Conservation (phyloP, 257 asterid species). For the Ilex aquifolium region DNA sequence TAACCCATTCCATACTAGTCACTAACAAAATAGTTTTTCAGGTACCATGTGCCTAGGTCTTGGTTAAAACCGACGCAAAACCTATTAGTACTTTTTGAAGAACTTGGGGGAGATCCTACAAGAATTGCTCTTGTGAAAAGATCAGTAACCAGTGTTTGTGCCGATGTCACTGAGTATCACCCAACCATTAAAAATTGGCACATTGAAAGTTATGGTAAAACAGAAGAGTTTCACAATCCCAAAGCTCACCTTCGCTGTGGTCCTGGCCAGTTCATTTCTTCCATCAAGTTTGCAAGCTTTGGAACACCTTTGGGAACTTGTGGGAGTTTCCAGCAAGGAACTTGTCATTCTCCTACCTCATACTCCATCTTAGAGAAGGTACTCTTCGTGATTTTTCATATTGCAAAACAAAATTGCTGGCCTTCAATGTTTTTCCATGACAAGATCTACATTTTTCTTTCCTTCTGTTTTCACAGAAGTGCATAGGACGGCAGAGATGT, state of each 20-base stretch:
- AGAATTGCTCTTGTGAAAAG: slow-evolving; percentile 68
- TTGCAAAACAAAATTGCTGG: not conserved
- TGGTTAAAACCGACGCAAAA: slow-evolving; percentile 81
- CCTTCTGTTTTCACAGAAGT: slow-evolving; percentile 47
- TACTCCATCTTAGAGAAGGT: slow-evolving; percentile 61
- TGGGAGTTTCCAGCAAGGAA: slow-evolving; percentile 81
- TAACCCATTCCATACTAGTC: not conserved
- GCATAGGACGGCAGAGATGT: slow-evolving; percentile 68
- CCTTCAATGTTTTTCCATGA: no score
- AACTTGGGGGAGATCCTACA: slow-evolving; percentile 86
- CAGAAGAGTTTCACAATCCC: slow-evolving; percentile 55
- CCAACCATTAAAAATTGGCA: slow-evolving; percentile 82
- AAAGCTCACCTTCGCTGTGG: slow-evolving; percentile 71
- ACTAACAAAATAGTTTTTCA: slow-evolving; percentile 26
- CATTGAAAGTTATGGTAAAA: slow-evolving; percentile 60
- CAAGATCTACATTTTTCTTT: not conserved
- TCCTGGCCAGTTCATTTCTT: slow-evolving; percentile 58
- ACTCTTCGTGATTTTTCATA: slow-evolving; percentile 1
- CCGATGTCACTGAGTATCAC: slow-evolving; percentile 79
- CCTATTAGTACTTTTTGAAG: slow-evolving; percentile 80
- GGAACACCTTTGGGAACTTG: slow-evolving; percentile 92
- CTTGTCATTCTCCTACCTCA: slow-evolving; percentile 82
- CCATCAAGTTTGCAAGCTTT: slow-evolving; percentile 92
- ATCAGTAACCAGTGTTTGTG: slow-evolving; percentile 66
- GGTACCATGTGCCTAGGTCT: slow-evolving; percentile 90